Evolutionary conservation across 2,329 filamentous ascomycete species (phyloP).

Genomic region (Endocalyx cinctus): DNA sequence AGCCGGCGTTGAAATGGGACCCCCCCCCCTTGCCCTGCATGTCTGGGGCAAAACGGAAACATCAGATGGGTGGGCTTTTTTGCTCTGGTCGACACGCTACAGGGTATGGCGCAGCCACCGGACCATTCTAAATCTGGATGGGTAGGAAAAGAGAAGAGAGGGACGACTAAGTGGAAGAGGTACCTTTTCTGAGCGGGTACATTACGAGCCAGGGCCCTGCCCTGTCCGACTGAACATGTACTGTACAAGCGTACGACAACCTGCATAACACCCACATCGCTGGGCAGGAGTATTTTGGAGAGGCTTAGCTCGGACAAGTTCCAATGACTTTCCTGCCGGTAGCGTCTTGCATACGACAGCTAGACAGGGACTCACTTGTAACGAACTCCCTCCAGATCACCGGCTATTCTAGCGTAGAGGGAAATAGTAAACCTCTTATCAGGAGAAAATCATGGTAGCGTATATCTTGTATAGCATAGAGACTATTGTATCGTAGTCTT

Average conservation of each 20-base stretch:
- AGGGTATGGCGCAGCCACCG: conserved; percentile 26
- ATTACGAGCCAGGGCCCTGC: conserved; percentile 9
- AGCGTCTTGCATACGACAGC: conserved; percentile 1
- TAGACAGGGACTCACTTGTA: too few relatives aligned
- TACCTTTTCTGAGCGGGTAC: conserved; percentile 20
- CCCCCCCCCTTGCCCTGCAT: conserved; percentile 29
- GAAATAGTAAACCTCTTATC: too few relatives aligned
- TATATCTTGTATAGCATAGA: too few relatives aligned
- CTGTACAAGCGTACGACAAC: conserved; percentile 20
- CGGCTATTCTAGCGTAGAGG: too few relatives aligned
- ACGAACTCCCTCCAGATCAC: too few relatives aligned
- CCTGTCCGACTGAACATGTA: conserved; percentile 16
- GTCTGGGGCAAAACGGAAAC: conserved; percentile 41
- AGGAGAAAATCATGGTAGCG: too few relatives aligned
- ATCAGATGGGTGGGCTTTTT: conserved; percentile 33
- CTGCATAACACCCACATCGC: conserved; percentile 21
- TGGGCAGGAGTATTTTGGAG: conserved; percentile 1
- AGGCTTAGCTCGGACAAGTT: background rate
- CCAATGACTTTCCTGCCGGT: background rate
- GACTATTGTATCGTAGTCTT: too few relatives aligned
- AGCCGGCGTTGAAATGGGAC: conserved; percentile 20
- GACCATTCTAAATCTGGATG: conserved; percentile 29
- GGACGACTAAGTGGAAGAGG: conserved; percentile 11
- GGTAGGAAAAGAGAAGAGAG: conserved; percentile 10
- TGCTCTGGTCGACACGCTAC: conserved; percentile 13